These are phyloP conservation scores for Tricharina praecox DNA, from an alignment of 495 filamentous ascomycete genomes.

Conservation along the genomic window DNA sequence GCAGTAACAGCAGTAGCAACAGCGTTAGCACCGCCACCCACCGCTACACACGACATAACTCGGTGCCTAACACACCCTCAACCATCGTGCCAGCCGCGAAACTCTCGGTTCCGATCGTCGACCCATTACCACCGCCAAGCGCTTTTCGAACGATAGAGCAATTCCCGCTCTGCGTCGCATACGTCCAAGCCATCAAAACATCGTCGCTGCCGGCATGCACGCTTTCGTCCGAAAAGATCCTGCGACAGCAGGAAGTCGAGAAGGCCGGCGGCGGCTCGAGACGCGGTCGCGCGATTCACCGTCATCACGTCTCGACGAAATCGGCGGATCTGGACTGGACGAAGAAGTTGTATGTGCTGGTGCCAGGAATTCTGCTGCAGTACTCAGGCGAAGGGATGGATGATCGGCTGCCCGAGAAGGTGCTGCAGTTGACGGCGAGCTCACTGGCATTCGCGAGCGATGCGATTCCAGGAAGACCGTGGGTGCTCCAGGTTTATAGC, in stretches of 20 bases:
- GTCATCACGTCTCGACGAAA: constrained; percentile 41
- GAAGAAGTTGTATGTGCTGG: constrained; percentile 67
- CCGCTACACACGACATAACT: constrained; percentile 15
- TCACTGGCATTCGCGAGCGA: constrained; percentile 92
- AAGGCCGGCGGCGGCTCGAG: constrained; percentile 6
- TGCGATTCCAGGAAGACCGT: constrained; percentile 78
- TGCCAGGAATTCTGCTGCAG: constrained; percentile 71
- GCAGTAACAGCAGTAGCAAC: too few species aligned
- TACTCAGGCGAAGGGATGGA: constrained; percentile 66
- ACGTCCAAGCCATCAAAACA: constrained; percentile 56
- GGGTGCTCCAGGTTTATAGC: constrained; percentile 81
- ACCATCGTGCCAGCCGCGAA: constrained; percentile 3
- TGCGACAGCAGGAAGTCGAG: constrained; percentile 35
- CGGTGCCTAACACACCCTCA: constrained; percentile 20
- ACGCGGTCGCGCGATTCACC: constrained; percentile 31
- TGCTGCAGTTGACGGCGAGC: constrained; percentile 62
- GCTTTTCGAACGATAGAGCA: constrained; percentile 12
- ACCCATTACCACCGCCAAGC: constrained; percentile 9
- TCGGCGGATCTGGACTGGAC: constrained; percentile 57
- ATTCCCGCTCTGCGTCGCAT: constrained; percentile 79
- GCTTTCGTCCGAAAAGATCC: constrained; percentile 39
- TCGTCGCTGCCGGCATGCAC: constrained; percentile 37
- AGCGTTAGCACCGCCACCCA: too few species aligned
- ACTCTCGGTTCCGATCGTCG: constrained; percentile 1
- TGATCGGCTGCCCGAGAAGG: constrained; percentile 72